A percentile compares a stretch with the other conserved stretches of the same genome.
Conservation (phyloP, 345 rosid species). For the Murraya koenigii region DNA sequence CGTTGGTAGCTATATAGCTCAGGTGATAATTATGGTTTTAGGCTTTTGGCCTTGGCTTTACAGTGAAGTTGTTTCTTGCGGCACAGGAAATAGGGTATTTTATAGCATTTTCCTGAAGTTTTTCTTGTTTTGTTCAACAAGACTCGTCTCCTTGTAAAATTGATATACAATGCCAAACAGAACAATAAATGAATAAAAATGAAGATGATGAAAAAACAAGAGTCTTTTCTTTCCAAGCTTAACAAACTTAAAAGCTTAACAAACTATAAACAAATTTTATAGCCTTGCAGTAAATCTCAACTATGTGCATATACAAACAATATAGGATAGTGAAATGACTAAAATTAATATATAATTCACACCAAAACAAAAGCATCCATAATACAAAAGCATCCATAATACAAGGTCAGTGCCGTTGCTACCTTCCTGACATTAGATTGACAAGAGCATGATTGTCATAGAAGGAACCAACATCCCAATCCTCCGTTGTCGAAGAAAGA, state of each 20-base stretch:
- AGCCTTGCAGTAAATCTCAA: background rate
- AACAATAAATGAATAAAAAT: background rate
- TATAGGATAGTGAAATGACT: too few relatives aligned
- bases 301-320: background rate
- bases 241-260: background rate
- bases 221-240: background rate
- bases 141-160: too few relatives aligned
- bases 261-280: too few relatives aligned
- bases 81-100: too few relatives aligned
- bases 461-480: conserved; percentile 74
- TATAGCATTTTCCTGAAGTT: too few relatives aligned
- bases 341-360: too few relatives aligned
- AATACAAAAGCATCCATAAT: too few relatives aligned
- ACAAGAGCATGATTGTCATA: conserved; percentile 64
- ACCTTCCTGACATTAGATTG: conserved; percentile 85
- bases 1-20: too few relatives aligned
- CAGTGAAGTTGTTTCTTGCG: too few relatives aligned
- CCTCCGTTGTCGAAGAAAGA: conserved; percentile 76
- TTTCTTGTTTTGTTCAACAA: too few relatives aligned
- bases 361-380: too few relatives aligned
- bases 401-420: background rate
- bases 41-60: background rate
- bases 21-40: background rate
- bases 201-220: background rate
- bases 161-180: background rate